A percentile compares a stretch with the other conserved stretches of the same genome.
Conservation (phyloP, 306 rosid genomes). For the Quercus robur region DNA sequence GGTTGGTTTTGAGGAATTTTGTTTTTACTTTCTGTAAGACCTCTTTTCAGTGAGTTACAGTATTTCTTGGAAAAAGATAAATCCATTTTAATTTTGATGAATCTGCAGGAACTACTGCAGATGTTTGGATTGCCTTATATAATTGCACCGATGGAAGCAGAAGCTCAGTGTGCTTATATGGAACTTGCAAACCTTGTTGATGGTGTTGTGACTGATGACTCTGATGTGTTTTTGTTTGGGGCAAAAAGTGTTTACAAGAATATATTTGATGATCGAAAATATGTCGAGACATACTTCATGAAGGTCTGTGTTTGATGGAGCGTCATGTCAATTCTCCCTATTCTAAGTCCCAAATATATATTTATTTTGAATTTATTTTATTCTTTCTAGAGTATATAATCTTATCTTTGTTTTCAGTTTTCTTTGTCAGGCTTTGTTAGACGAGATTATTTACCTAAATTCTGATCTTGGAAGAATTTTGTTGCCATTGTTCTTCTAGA, state of each 20-base stretch:
- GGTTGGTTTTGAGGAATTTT: not conserved
- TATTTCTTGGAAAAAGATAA: constrained; percentile 6
- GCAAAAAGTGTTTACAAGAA: constrained; percentile 91
- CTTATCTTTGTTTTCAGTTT: not conserved
- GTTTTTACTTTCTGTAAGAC: constrained; percentile 1
- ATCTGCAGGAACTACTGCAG: constrained; percentile 82
- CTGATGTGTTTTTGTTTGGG: constrained; percentile 89
- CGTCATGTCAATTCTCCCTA: constrained; percentile 4
- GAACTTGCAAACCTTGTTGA: constrained; percentile 82
- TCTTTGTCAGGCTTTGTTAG: not conserved
- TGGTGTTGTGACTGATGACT: constrained; percentile 98
- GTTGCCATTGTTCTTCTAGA: too few species aligned
- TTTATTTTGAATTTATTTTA: too few species aligned
- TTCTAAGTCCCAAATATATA: not conserved
- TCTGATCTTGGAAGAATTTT: not conserved
- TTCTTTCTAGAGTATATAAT: too few species aligned
- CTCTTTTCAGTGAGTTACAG: not conserved
- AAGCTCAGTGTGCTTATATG: constrained; percentile 94
- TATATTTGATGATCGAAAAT: constrained; percentile 95
- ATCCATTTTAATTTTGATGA: constrained; percentile 18
- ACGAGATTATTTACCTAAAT: not conserved
- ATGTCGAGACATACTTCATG: constrained; percentile 93
- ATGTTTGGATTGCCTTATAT: constrained; percentile 97
- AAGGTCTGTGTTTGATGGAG: constrained; percentile 51
- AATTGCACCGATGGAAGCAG: constrained; percentile 98